These are phyloP conservation scores for Pichia sp. DNA, from an alignment of 1,139 yeast genomes.

Conservation along the genomic window DNA sequence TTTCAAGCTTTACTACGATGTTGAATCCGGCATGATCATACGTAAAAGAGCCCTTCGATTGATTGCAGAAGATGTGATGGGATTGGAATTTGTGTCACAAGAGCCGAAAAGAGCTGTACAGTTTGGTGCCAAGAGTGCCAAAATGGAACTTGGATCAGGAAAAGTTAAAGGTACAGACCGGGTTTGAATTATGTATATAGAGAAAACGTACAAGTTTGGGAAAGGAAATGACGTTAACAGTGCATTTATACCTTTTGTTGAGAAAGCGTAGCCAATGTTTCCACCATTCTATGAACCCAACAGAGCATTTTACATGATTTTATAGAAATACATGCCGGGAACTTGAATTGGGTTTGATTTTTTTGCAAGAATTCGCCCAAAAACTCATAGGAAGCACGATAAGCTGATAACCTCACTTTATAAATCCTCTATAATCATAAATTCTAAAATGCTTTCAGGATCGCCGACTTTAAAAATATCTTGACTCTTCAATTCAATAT, in stretches of 20 bases:
- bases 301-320: too few species aligned
- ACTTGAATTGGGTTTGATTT: too few species aligned
- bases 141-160: slow-evolving; percentile 70
- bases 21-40: slow-evolving; percentile 28
- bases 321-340: too few species aligned
- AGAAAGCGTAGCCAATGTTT: too few species aligned
- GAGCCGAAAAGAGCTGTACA: slow-evolving; percentile 96
- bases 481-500: slow-evolving; percentile 37
- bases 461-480: slow-evolving; percentile 43
- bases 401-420: background rate
- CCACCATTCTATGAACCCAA: too few species aligned
- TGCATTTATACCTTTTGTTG: too few species aligned
- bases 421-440: slow-evolving; percentile 7
- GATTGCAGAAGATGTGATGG: slow-evolving; percentile 42
- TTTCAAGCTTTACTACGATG: slow-evolving; percentile 32
- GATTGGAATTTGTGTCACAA: slow-evolving; percentile 47
- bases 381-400: background rate
- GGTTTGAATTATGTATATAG: slow-evolving; percentile 7
- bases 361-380: too few species aligned
- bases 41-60: slow-evolving; percentile 60
- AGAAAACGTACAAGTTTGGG: too few species aligned
- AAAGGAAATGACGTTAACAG: too few species aligned
- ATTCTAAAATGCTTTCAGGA: slow-evolving; percentile 17
- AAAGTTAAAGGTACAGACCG: slow-evolving; percentile 57
- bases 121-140: slow-evolving; percentile 93